phyloP scores from a whole-genome alignment of 192 early-diverging fungal genomes.

The Backusella parvicylindrica region DNA sequence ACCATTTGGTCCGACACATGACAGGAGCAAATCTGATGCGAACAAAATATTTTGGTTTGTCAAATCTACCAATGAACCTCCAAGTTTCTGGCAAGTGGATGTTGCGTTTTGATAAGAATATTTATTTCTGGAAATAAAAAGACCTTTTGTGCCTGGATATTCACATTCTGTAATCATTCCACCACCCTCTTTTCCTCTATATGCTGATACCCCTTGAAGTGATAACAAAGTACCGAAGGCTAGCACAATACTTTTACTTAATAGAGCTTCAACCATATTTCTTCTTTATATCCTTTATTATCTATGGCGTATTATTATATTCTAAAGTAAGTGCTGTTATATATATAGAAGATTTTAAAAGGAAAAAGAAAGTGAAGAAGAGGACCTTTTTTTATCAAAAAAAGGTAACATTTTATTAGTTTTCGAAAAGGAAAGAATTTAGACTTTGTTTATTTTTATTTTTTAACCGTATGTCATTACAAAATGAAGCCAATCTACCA shows the following conservation, averaged over 20 bases:
- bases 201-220: not conserved
- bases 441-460: not conserved
- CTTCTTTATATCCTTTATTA: not conserved
- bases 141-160: not conserved
- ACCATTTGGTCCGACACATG: not conserved
- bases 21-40: not conserved
- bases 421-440: not conserved
- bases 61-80: slow-evolving; percentile 3
- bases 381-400: not conserved
- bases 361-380: not conserved
- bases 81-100: not conserved
- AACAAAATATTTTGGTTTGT: not conserved
- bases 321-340: not conserved
- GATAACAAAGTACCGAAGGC: not conserved
- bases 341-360: not conserved
- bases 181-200: not conserved
- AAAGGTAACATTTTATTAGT: not conserved
- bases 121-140: not conserved
- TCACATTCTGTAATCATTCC: not conserved
- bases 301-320: not conserved
- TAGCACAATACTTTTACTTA: not conserved
- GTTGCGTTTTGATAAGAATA: not conserved
- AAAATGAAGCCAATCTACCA: not conserved
- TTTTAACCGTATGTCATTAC: not conserved
- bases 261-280: not conserved